Evolutionary conservation across 257 asterid genomes (phyloP), one percentile per base, ranked within the genome.

Genomic region (Solanum peruvianum): DNA sequence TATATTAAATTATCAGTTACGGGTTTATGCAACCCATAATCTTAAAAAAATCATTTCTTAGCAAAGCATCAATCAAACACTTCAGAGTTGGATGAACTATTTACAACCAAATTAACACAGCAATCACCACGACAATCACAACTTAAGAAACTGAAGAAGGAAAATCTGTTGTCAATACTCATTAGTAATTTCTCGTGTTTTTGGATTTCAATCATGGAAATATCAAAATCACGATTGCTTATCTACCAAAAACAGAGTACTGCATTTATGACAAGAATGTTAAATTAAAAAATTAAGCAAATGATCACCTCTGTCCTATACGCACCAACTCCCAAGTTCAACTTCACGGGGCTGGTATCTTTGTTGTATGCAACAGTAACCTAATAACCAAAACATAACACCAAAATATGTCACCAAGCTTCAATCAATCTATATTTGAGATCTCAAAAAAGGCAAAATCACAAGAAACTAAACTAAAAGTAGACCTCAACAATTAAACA

Each of bases 281-380:
- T 35, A 35, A 23, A 33, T 11, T 31, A 62, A 14, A 41, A 35
- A 8, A 11, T 10, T 82, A 27, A 58, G 29, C 20, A 39, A 86
- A 9, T 49, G 82, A 82, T 90, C 77, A 95, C 99, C 99, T 95
- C 99, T 21, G 99, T 96, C 86, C 99, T 93, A 87, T 97, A 97
- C n/a, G 99, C 99, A 47, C 99, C 99, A 83, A 97, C 99, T 45
- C 99, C 99, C 92, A 97, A 90, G 88, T 97, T 97, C 94, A 97
- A 87, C 93, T 95, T 97, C 90, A 91, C 90, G 0, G 98, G 98
- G 93, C 98, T 94, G 0, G 96, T 93, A 58, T 97, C 99, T 80
- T 95, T 97, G 87, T 95, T 95, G 87, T 93, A 95, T 14, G 98
- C 99, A 85, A 97, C 97, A 87, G 99, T 96, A 64, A 96, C 99